Evolutionary conservation across 2,329 filamentous ascomycete genomes (phyloP), one percentile per base, ranked within the genome.

Genomic region (Venturia asperata): DNA sequence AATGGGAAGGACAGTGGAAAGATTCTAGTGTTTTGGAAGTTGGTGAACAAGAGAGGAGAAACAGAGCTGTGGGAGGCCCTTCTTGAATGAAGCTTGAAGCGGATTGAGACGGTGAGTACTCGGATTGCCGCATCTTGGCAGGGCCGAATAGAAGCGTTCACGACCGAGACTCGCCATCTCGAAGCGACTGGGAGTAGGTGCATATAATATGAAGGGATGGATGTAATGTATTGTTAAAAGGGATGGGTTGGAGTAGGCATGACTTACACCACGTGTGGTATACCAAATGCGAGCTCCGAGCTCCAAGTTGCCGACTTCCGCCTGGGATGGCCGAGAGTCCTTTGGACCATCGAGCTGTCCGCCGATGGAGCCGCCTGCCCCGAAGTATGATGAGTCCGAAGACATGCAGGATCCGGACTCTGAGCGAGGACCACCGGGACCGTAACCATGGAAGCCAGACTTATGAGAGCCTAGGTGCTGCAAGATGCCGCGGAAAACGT

Each of bases 281-380:
- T 37, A 37, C 52, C 52, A 58, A 10, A 58, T 58, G 19, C 52
- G 27, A 58, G 52, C 52, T 19, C 30, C 27, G 30, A 58, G 52
- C 30, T 58, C 52, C 17, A 58, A 13, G 5, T 58, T 58, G 24
- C 52, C 52, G 30, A 58, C 30, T 30, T 58, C 37, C 15, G 5
- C 52, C 3, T 37, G 10, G 19, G 52, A 37, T 37, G 52, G 52
- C 52, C 17, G 52, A 58, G 30, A 19, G 30, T 58, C 52, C 52
- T 58, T 58, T 19, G 52, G 52, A 58, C 52, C 52, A 58, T 58
- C 52, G 52, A 58, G 37, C 21, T 52, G 47, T 52, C 47, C 47
- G 24, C 47, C 21, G 47, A 52, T 52, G 47, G 47, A 52, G 5
- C 47, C 47, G 24, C 47, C 47, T 13, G n/a, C 47, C 15, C 47